A percentile compares a stretch with the other conserved stretches of the same genome.
These are phyloP conservation scores for Apocynum venetum DNA, from an alignment of 257 asterid genomes.

Conservation along the genomic window DNA sequence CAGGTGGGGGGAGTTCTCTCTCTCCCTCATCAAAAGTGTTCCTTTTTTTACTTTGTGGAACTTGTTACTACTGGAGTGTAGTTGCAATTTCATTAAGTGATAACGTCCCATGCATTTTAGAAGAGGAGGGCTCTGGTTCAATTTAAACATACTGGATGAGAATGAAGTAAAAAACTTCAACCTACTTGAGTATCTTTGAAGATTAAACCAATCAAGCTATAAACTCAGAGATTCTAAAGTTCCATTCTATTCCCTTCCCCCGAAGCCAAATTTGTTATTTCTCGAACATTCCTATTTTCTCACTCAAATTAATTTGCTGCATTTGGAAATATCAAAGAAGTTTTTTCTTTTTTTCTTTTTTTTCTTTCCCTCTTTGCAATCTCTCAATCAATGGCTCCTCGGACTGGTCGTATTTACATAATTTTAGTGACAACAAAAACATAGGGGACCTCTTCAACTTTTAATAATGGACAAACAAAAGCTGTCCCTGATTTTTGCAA, in stretches of 20 bases:
- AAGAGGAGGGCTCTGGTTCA: not conserved
- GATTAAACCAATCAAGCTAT: no score
- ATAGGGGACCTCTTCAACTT: not conserved
- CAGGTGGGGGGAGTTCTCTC: no score
- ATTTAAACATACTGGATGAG: not conserved
- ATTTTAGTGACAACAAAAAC: not conserved
- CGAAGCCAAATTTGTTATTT: no score
- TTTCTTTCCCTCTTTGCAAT: not conserved
- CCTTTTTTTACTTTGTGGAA: conserved; percentile 3
- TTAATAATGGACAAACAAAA: not conserved
- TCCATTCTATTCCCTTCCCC: no score
- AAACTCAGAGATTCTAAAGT: no score
- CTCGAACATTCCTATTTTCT: not conserved
- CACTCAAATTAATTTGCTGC: not conserved
- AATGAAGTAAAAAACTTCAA: not conserved
- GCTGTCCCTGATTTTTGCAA: conserved; percentile 1
- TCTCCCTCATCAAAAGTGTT: no score
- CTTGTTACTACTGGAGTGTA: not conserved
- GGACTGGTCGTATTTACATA: not conserved
- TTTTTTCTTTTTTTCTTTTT: no score
- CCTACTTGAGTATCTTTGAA: no score
- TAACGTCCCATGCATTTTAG: no score
- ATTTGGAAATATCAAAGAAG: not conserved
- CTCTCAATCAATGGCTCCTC: not conserved
- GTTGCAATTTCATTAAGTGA: not conserved